Evolutionary conservation across 2,329 filamentous ascomycete genomes (phyloP), one percentile per base, ranked within the genome.

Genomic region (Aspergillus fijiensis): DNA sequence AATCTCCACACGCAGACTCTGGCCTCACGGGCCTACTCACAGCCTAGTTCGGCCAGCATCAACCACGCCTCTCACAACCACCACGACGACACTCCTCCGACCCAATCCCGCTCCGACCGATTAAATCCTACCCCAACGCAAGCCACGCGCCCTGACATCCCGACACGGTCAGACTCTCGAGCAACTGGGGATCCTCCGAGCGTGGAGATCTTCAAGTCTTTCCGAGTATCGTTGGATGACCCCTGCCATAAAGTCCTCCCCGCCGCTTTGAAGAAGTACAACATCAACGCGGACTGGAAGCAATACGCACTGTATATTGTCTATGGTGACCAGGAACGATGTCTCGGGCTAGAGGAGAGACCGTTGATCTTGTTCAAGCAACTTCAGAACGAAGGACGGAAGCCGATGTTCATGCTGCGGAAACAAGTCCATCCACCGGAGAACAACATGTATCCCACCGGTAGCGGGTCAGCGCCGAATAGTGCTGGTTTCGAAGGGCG

Each of bases 331-430:
- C 92, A 98, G 77, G 95, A 99, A 79, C 88, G 95, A 14, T 98
- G 94, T 74, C 79, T 99, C 42, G 92, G 90, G 0, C 81, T 96
- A 66, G 90, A 98, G 60, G 95, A 99, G 78, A 94, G 96, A 70
- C 95, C 95, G 10, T 80, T 99, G 60, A 96, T 97, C 63, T 79
- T 99, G 63, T 99, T 99, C 80, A 99, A 99, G 79, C 93, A 98
- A 74, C 81, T 99, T 59, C 93, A 98, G 73, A 93, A 93, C 75
- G 95, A 98, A 79, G 95, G 95, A 51, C 90, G 96, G 78, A 99
- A 98, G 75, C 95, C 95, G 23, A 98, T 98, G 95, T 99, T 99
- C 72, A 99, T 99, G 95, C 81, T 99, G 59, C 82, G 95, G 57
- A 84, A 84, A 66, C 83, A 88, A 66, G 84, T 85, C n/a, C 83